phyloP scores from a whole-genome alignment of 2,329 filamentous ascomycete species.

The Colletotrichum echinochloae region DNA sequence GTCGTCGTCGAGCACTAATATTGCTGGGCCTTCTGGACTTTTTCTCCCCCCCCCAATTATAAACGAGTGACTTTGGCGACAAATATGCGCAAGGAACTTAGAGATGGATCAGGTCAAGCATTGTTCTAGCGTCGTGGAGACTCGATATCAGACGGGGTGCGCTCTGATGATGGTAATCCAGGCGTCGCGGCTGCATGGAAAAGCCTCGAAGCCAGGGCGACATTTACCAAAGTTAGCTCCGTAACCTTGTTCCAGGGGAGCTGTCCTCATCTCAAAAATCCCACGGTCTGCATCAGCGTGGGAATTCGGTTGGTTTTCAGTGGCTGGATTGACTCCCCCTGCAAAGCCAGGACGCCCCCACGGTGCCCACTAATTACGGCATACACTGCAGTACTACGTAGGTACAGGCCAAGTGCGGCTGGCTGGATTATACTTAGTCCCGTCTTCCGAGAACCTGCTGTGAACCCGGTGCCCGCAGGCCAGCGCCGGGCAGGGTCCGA shows the following conservation, averaged over 20 bases:
- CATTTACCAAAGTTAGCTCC: constrained; percentile 19
- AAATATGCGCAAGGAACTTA: constrained; percentile 37
- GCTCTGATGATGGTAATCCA: constrained; percentile 30
- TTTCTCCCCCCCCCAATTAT: neutral
- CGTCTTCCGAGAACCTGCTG: constrained; percentile 3
- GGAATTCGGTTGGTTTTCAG: constrained; percentile 35
- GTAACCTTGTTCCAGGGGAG: constrained; percentile 25
- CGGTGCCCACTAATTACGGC: constrained; percentile 24
- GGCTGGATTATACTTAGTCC: constrained; percentile 33
- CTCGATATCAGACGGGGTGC: constrained; percentile 35
- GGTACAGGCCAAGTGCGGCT: neutral
- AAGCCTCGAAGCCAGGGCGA: constrained; percentile 30
- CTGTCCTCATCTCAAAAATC: constrained; percentile 37
- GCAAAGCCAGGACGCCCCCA: constrained; percentile 34
- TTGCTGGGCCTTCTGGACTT: neutral
- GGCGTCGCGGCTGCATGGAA: constrained; percentile 1
- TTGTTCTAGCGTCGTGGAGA: constrained; percentile 27
- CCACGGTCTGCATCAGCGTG: constrained; percentile 36
- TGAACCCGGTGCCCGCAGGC: neutral
- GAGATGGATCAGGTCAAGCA: constrained; percentile 29
- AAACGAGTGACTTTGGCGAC: constrained; percentile 38
- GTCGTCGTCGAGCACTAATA: constrained; percentile 6
- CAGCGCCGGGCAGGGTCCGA: neutral
- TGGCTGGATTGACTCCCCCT: constrained; percentile 35
- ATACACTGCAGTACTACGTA: too few species aligned